Conservation (phyloP, 2,329 filamentous ascomycete species). For the Rhynchosporium graminicola region DNA sequence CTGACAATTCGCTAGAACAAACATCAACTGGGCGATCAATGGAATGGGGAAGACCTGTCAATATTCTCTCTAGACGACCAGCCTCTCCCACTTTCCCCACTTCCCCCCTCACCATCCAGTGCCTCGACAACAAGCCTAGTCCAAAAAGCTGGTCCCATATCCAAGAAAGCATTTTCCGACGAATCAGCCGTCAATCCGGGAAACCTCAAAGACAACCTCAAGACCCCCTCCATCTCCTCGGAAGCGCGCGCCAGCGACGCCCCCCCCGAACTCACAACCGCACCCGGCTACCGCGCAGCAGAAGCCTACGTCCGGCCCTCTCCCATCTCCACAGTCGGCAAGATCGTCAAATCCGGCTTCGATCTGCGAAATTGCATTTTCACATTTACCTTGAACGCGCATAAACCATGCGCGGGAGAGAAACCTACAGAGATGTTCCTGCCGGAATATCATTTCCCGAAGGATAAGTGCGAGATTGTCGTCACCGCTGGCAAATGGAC, state of each 20-base stretch:
- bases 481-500: constrained; percentile 89
- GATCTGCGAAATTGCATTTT: constrained; percentile 80
- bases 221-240: constrained; percentile 66
- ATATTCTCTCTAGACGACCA: constrained; percentile 86
- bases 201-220: constrained; percentile 75
- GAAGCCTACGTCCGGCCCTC: constrained; percentile 91
- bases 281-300: constrained; percentile 80
- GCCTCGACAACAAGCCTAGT: constrained; percentile 52
- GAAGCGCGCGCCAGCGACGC: constrained; percentile 47
- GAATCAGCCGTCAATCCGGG: constrained; percentile 66
- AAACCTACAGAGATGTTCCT: constrained; percentile 81
- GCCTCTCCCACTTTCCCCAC: constrained; percentile 53
- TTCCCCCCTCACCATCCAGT: constrained; percentile 47
- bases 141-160: constrained; percentile 42
- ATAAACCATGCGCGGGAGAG: constrained; percentile 59
- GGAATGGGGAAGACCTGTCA: constrained; percentile 97
- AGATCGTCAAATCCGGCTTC: constrained; percentile 72
- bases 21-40: constrained; percentile 86
- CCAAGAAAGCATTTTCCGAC: constrained; percentile 48
- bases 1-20: constrained; percentile 62
- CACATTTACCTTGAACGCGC: constrained; percentile 66
- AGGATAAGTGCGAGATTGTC: constrained; percentile 67
- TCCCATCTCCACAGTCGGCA: constrained; percentile 73
- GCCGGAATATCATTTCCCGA: constrained; percentile 90
- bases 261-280: constrained; percentile 59